Conservation (phyloP, 192 early-diverging fungal species). For the Linderina pennispora region DNA sequence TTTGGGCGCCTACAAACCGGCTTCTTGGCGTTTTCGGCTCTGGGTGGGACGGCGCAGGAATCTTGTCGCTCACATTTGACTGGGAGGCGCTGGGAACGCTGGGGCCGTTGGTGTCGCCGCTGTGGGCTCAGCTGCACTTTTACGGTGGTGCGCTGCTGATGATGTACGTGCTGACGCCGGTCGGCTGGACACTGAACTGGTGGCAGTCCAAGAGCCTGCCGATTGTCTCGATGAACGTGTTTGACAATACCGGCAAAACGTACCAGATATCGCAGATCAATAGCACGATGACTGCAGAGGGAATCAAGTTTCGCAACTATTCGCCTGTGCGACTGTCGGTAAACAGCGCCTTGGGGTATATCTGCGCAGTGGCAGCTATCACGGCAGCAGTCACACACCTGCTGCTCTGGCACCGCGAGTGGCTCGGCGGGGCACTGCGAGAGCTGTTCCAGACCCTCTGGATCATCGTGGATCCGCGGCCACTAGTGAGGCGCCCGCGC, state of each 20-base stretch:
- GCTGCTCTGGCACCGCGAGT: constrained; percentile 33
- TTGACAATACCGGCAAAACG: constrained; percentile 47
- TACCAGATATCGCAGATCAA: constrained; percentile 54
- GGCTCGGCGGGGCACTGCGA: constrained; percentile 14
- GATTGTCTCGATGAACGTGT: constrained; percentile 58
- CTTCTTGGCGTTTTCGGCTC: constrained; percentile 27
- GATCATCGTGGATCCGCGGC: constrained; percentile 26
- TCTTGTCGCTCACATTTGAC: constrained; percentile 64
- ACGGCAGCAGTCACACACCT: constrained; percentile 32
- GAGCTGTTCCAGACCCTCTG: constrained; percentile 19
- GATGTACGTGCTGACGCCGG: constrained; percentile 66
- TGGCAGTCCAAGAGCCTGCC: constrained; percentile 53
- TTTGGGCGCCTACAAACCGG: constrained; percentile 32
- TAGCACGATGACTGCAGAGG: constrained; percentile 1
- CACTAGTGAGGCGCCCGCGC: too few species aligned
- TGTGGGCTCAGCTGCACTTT: constrained; percentile 62
- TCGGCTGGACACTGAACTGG: constrained; percentile 57
- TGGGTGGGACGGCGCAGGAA: constrained; percentile 57
- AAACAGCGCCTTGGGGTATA: constrained; percentile 39
- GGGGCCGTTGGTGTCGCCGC: constrained; percentile 67
- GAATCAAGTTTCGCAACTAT: constrained; percentile 17
- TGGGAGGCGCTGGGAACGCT: constrained; percentile 55
- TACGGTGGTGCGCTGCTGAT: constrained; percentile 58
- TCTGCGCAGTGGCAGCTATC: constrained; percentile 36
- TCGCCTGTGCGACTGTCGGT: constrained; percentile 41